Base-by-base conservation (phyloP, 805 yeast species). In the Kodamaea hsintzibuensis region DNA sequence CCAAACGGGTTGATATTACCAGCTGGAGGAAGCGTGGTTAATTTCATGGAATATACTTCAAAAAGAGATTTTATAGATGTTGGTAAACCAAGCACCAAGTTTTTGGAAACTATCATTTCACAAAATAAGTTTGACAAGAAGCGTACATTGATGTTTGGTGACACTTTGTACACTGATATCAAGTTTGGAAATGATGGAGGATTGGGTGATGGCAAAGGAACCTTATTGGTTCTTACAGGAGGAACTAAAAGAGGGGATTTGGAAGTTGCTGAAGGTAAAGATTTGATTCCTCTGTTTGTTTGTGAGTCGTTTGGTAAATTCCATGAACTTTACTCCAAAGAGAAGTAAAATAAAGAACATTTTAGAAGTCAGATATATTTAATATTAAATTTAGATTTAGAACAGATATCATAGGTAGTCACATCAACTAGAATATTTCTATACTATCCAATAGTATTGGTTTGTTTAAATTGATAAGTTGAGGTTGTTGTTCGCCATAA, bases 171-270 rank as follows among this genome's bases (percentile, higher is more conserved):
- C 55, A 74, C 78, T 2, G 78, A 74, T 54, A 73, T 74, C 55
- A 74, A 74, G 57, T 73, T 74, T 57, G 78, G 77, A 2, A 74
- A 73, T 52, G 78, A 74, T 53, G 77, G 77, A 1, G 53, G 61
- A 1, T 59, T 73, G 42, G 64, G 59, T 1, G 58, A 60, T 2
- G 44, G 44, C 8, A 14, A 19, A 22, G 71, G 73, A 0, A 59
- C 75, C 1, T 54, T 73, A 35, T 62, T 74, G 56, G 77, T 73
- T 10, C 60, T 73, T 48, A 60, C 72, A 7, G 78, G 78, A 2
- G 78, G 78, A 1, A 67, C 74, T 14, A 66, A 62, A 50, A 46
- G 50, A 35, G 51, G 47, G 1, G 74, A 71, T 48, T 60, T 73
- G 50, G 61, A 58, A n/a, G 17, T 25, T 7, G 27, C n/a, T 13